phyloP scores from a whole-genome alignment of 106 monocot genomes.

The Narthecium ossifragum region DNA sequence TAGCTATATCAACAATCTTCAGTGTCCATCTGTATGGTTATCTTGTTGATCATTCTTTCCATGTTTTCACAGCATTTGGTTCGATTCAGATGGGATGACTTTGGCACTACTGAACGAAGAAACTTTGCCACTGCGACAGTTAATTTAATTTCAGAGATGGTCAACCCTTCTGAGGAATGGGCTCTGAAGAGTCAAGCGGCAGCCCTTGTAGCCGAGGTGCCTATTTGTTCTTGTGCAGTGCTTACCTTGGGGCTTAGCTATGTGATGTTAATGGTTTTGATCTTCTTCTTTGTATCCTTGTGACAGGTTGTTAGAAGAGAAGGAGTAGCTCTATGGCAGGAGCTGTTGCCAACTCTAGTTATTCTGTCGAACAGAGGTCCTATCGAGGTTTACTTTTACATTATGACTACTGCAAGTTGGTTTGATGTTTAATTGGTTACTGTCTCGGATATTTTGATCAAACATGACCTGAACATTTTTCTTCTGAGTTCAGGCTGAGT shows the following conservation, averaged over 20 bases:
- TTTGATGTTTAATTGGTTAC: slow-evolving; percentile 6
- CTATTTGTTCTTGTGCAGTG: background rate
- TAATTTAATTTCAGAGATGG: slow-evolving; percentile 62
- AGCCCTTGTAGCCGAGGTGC: slow-evolving; percentile 91
- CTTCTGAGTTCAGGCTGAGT: slow-evolving; percentile 56
- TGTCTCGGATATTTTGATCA: slow-evolving; percentile 4
- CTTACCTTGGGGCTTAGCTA: background rate
- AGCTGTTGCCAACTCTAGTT: slow-evolving; percentile 75
- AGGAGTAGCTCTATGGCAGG: slow-evolving; percentile 74
- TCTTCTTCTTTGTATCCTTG: slow-evolving; percentile 10
- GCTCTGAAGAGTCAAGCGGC: slow-evolving; percentile 94
- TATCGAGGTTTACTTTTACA: slow-evolving; percentile 46
- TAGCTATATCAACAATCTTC: too few species aligned
- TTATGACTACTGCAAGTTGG: background rate
- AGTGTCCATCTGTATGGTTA: too few species aligned
- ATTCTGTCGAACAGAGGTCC: slow-evolving; percentile 80
- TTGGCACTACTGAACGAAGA: slow-evolving; percentile 49
- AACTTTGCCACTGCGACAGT: slow-evolving; percentile 67
- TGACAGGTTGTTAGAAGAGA: slow-evolving; percentile 80
- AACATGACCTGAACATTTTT: background rate
- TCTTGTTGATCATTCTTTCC: background rate
- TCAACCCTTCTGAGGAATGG: slow-evolving; percentile 75
- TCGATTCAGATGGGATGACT: slow-evolving; percentile 90
- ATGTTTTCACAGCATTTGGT: slow-evolving; percentile 71
- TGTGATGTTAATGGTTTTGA: slow-evolving; percentile 6